phyloP scores from a whole-genome alignment of 2,329 filamentous ascomycete genomes.

The Pezicula rhizophila region DNA sequence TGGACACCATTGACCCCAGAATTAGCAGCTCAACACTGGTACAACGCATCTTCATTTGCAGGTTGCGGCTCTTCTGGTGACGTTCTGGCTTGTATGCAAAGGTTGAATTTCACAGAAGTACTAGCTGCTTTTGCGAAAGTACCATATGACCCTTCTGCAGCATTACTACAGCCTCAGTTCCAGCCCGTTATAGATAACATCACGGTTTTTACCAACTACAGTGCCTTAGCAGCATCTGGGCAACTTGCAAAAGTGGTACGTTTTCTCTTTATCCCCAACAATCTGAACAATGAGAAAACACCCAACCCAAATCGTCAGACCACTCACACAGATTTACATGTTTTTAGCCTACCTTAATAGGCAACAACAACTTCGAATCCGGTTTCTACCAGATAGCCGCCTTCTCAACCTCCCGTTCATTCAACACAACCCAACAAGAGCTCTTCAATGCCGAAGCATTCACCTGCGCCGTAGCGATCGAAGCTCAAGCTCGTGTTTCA shows the following conservation, averaged over 20 bases:
- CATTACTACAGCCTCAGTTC: slow-evolving; percentile 9
- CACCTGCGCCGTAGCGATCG: slow-evolving; percentile 24
- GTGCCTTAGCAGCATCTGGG: slow-evolving; percentile 4
- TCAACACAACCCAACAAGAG: slow-evolving; percentile 8
- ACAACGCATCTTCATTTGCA: slow-evolving; percentile 8
- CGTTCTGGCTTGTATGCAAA: slow-evolving; percentile 10
- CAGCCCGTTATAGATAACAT: slow-evolving; percentile 9
- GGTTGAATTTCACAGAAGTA: slow-evolving; percentile 6
- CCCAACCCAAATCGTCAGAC: no score
- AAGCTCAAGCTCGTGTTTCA: slow-evolving; percentile 9
- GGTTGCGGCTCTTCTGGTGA: slow-evolving; percentile 13
- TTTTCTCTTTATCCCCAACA: not conserved
- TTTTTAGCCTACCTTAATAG: slow-evolving; percentile 13
- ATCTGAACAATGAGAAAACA: not conserved
- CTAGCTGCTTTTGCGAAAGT: slow-evolving; percentile 9
- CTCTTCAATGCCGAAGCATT: slow-evolving; percentile 18
- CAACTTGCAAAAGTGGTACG: slow-evolving; percentile 12
- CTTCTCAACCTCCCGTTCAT: slow-evolving; percentile 1
- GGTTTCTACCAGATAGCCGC: slow-evolving; percentile 15
- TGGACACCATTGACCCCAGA: slow-evolving; percentile 6
- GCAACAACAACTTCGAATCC: slow-evolving; percentile 22
- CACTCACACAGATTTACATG: no score
- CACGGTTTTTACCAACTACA: slow-evolving; percentile 9
- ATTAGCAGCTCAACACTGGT: slow-evolving; percentile 8
- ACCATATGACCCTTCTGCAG: slow-evolving; percentile 3